phyloP scores from a whole-genome alignment of 2,329 filamentous ascomycete species.

The Fusarium bactridioides region DNA sequence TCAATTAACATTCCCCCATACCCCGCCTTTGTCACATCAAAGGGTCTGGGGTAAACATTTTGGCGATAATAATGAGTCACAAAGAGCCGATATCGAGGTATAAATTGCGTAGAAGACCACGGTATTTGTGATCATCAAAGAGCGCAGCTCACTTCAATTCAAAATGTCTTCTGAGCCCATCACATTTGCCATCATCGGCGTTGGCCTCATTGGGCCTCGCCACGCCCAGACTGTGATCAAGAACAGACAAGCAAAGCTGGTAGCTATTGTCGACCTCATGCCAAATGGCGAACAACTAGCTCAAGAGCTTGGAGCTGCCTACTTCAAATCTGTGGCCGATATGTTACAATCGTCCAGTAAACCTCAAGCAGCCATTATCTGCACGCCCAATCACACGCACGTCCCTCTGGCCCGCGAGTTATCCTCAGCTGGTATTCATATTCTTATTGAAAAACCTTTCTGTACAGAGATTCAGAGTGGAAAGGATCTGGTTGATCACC shows the following conservation, averaged over 20 bases:
- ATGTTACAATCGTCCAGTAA: constrained; percentile 52
- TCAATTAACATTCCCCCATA: not conserved
- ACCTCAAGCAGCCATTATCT: constrained; percentile 65
- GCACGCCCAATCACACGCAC: constrained; percentile 67
- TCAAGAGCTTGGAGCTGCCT: constrained; percentile 28
- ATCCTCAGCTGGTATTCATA: constrained; percentile 56
- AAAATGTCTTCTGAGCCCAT: constrained; percentile 17
- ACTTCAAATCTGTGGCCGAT: constrained; percentile 47
- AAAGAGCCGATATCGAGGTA: not conserved
- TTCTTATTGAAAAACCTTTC: constrained; percentile 66
- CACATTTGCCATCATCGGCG: constrained; percentile 42
- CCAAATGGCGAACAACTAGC: constrained; percentile 33
- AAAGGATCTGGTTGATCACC: constrained; percentile 40
- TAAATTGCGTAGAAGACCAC: not conserved
- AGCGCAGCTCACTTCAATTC: not conserved
- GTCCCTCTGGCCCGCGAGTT: constrained; percentile 59
- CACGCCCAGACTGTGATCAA: constrained; percentile 43
- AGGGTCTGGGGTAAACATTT: constrained; percentile 20
- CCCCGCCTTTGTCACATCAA: not conserved
- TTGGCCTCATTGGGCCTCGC: constrained; percentile 43
- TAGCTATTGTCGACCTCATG: constrained; percentile 44
- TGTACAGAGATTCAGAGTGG: constrained; percentile 52
- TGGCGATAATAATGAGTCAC: not conserved
- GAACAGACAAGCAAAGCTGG: constrained; percentile 33
- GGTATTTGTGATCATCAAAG: not conserved